Evolutionary conservation across 139 green algal species (phyloP), one percentile per base, ranked within the genome.

Genomic region (Dunaliella primolecta): DNA sequence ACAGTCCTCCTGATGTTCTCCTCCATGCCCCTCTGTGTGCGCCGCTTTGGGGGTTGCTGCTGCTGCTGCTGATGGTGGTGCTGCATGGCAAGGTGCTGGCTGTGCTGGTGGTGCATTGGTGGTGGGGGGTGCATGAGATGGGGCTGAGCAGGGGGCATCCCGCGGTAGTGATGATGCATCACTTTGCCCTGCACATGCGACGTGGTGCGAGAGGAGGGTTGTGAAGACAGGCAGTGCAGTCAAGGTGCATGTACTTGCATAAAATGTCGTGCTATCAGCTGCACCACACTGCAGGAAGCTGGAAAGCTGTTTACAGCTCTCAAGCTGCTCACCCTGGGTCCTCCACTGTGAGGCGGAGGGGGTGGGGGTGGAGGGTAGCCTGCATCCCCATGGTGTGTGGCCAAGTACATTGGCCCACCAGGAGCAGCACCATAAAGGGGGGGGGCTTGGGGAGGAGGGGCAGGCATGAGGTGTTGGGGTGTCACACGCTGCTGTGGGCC

Each of bases 1-100:
- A 97, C 85, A 3, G 95, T 98, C 15, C 94, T 86, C 57, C 87
- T 85, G 37, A 97, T 90, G 70, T 97, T 96, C 31, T 96, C 93
- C 57, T 95, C 91, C 76, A 94, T 64, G 2, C 90, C 87, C 29
- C 85, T 88, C 78, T 94, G 92, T 2, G 38, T 82, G 31, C 88
- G 82, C 55, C 83, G 76, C 76, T 87, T 93, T 33, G 21, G 57
- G 7, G 46, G 64, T 32, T 77, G 82, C 81, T 83, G 38, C 75
- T 77, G 3, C 2, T 36, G 23, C 21, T 82, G 36, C 24, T 64
- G 27, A 34, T 82, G 35, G 11, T 64, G 33, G 32, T 70, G 36
- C 23, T 33, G 77, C 77, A 33, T 36, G 34, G 77, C 11, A 3
- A 24, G 36, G 3, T 56, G n/a, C n/a, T n/a, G n/a, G n/a, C n/a